Evolutionary conservation across 2,329 filamentous ascomycete species (phyloP).

Genomic region (Exophiala bonariae): DNA sequence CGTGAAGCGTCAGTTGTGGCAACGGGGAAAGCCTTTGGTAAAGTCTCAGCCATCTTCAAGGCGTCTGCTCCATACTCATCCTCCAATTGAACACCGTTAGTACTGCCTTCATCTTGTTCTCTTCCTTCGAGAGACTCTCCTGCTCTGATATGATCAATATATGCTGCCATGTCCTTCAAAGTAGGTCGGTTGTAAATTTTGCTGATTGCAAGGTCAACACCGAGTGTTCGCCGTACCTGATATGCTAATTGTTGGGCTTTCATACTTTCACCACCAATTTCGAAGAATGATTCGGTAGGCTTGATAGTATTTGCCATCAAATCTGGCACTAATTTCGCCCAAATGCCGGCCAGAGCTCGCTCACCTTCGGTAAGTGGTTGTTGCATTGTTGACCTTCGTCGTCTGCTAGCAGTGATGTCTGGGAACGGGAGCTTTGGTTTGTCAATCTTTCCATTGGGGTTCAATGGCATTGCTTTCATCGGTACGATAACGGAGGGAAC

Average conservation of each 20-base stretch:
- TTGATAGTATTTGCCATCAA: constrained; percentile 68
- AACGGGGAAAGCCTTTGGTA: constrained; percentile 47
- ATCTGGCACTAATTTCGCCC: constrained; percentile 69
- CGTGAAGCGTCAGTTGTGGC: constrained; percentile 31
- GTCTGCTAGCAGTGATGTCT: constrained; percentile 61
- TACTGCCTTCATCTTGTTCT: constrained; percentile 43
- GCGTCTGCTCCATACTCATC: constrained; percentile 53
- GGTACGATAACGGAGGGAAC: constrained; percentile 74
- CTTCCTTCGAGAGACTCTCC: constrained; percentile 33
- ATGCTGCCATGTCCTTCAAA: constrained; percentile 55
- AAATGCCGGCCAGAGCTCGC: constrained; percentile 67
- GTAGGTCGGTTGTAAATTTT: constrained; percentile 69
- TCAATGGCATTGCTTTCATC: constrained; percentile 72
- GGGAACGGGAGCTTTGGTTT: constrained; percentile 78
- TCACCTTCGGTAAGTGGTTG: constrained; percentile 55
- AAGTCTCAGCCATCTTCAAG: constrained; percentile 42
- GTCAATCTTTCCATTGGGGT: constrained; percentile 84
- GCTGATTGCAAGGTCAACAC: constrained; percentile 64
- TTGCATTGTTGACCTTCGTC: constrained; percentile 50
- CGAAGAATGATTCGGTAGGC: constrained; percentile 69
- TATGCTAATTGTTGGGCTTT: constrained; percentile 80
- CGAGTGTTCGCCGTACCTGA: constrained; percentile 63
- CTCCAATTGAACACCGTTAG: constrained; percentile 35
- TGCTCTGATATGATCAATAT: constrained; percentile 46
- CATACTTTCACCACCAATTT: constrained; percentile 77